These are phyloP conservation scores for Cercospora canescens DNA, from an alignment of 2,329 filamentous ascomycete genomes.

Conservation along the genomic window DNA sequence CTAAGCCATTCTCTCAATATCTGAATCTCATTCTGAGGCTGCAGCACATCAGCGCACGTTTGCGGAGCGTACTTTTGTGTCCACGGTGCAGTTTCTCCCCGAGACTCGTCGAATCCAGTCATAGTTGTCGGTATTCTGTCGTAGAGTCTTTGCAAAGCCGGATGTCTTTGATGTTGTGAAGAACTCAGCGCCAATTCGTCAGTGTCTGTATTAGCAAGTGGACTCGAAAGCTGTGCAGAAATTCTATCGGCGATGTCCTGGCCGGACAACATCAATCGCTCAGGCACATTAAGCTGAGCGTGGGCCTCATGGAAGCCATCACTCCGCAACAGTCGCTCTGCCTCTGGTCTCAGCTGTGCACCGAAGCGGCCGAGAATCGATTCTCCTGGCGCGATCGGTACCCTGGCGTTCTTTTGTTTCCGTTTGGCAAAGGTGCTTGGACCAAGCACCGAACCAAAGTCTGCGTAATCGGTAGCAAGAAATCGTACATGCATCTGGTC, in stretches of 20 bases:
- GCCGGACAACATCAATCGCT: slow-evolving; percentile 35
- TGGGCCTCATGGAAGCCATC: slow-evolving; percentile 38
- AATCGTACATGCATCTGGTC: slow-evolving; percentile 66
- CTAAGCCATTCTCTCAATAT: slow-evolving; percentile 80
- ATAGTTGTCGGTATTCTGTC: slow-evolving; percentile 60
- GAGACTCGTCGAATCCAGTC: slow-evolving; percentile 77
- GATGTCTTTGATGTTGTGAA: slow-evolving; percentile 45
- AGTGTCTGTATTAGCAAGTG: slow-evolving; percentile 3
- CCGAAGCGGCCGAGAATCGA: slow-evolving; percentile 27
- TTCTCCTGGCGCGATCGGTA: slow-evolving; percentile 27
- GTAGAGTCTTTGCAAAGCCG: slow-evolving; percentile 62
- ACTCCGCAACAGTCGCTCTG: slow-evolving; percentile 20
- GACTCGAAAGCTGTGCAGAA: slow-evolving; percentile 30
- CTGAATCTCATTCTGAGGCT: slow-evolving; percentile 67
- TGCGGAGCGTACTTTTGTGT: slow-evolving; percentile 79
- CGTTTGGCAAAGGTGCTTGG: slow-evolving; percentile 27
- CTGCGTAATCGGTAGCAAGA: neutral
- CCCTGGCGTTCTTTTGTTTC: slow-evolving; percentile 37
- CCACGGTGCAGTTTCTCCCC: slow-evolving; percentile 75
- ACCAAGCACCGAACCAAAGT: neutral
- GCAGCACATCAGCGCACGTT: slow-evolving; percentile 70
- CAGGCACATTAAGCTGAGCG: slow-evolving; percentile 29
- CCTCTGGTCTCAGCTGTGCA: slow-evolving; percentile 24
- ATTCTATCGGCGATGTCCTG: slow-evolving; percentile 41
- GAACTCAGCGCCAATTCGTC: slow-evolving; percentile 20